These are phyloP conservation scores for Diaporthe ampelina DNA, from an alignment of 2,329 filamentous ascomycete genomes.

Conservation along the genomic window DNA sequence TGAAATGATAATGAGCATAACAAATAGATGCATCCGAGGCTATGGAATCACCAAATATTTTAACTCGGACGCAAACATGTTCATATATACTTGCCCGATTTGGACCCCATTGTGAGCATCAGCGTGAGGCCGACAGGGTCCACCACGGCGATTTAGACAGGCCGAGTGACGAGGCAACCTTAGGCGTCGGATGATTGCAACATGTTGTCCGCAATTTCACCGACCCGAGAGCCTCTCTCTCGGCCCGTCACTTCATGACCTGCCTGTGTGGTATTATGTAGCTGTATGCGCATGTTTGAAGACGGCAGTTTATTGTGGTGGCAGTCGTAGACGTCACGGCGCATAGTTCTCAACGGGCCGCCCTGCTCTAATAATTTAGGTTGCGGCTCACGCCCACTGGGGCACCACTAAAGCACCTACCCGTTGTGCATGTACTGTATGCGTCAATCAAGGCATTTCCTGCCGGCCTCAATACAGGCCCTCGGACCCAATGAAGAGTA, in stretches of 20 bases:
- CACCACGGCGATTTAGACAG: slow-evolving; percentile 12
- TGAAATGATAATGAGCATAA: background rate
- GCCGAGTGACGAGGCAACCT: background rate
- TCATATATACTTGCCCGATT: background rate
- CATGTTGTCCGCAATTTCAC: background rate
- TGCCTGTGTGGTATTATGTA: background rate
- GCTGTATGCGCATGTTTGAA: background rate
- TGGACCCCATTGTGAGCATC: background rate
- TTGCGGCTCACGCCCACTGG: background rate
- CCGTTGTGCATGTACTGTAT: background rate
- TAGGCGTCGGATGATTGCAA: too few relatives aligned
- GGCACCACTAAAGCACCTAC: background rate
- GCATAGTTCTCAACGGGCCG: slow-evolving; percentile 1
- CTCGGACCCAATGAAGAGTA: background rate
- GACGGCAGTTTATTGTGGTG: background rate
- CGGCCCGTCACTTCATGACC: background rate
- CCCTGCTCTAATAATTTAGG: background rate
- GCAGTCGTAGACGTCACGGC: slow-evolving; percentile 22
- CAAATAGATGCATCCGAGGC: background rate
- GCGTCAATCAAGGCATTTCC: background rate
- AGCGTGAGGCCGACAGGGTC: background rate
- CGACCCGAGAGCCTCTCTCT: background rate
- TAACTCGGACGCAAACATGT: background rate
- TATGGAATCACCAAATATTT: background rate
- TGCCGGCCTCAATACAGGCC: background rate